These are phyloP conservation scores for Trichophyton simii DNA, from an alignment of 2,329 filamentous ascomycete genomes.

Conservation along the genomic window DNA sequence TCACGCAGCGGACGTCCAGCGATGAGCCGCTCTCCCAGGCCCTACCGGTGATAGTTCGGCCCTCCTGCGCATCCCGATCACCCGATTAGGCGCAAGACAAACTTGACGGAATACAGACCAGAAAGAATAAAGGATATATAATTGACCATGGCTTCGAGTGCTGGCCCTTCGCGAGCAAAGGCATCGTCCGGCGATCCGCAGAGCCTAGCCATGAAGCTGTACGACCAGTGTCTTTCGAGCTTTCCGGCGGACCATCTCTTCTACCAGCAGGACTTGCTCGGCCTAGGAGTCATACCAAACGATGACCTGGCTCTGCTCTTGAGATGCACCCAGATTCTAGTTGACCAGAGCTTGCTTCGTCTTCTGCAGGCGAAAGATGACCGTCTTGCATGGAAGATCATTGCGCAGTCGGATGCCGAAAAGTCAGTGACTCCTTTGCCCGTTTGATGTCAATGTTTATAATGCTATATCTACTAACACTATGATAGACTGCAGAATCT, in stretches of 20 bases:
- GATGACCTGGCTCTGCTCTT: constrained; percentile 32
- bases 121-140: not conserved
- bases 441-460: not conserved
- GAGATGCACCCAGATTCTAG: constrained; percentile 33
- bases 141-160: constrained; percentile 14
- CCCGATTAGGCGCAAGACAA: too few relatives aligned
- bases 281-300: constrained; percentile 32
- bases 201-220: constrained; percentile 34
- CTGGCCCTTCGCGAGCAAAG: constrained; percentile 20
- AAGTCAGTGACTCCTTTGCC: constrained; percentile 25
- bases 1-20: not conserved
- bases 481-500: constrained; percentile 32
- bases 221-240: constrained; percentile 32
- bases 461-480: constrained; percentile 10
- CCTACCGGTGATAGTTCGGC: constrained; percentile 20
- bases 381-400: constrained; percentile 36
- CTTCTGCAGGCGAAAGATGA: constrained; percentile 33
- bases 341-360: constrained; percentile 36
- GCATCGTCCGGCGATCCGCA: constrained; percentile 17
- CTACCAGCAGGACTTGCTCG: constrained; percentile 35
- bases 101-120: not conserved
- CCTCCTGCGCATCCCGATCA: not conserved
- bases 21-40: constrained; percentile 14
- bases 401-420: constrained; percentile 37
- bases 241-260: constrained; percentile 33